These are phyloP conservation scores for Suillus discolor DNA, from an alignment of 768 basidiomycete species.

Conservation along the genomic window DNA sequence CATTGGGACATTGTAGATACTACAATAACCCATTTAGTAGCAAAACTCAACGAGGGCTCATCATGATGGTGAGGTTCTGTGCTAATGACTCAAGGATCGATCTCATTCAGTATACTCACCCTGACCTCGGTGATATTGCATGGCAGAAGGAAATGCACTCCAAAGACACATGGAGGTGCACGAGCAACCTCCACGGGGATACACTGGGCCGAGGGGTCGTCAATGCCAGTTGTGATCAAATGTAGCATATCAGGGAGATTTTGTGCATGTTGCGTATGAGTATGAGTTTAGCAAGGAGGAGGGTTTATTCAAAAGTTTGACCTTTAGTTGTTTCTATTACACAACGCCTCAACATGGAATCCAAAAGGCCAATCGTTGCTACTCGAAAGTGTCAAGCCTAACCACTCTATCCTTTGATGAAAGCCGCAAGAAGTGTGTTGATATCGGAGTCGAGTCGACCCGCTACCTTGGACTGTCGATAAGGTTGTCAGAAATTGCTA, in stretches of 20 bases:
- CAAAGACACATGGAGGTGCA: background rate
- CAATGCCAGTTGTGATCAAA: background rate
- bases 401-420: conserved; percentile 1
- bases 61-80: background rate
- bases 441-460: conserved; percentile 5
- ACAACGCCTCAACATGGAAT: background rate
- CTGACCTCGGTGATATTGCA: background rate
- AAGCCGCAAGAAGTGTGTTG: background rate
- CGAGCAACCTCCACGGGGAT: background rate
- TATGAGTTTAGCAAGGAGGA: background rate
- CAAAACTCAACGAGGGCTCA: background rate
- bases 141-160: background rate
- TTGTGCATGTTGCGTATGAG: background rate
- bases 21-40: background rate
- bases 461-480: background rate
- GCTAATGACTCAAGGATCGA: background rate
- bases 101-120: background rate
- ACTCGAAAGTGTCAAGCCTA: background rate
- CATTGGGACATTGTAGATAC: background rate
- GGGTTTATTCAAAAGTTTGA: background rate
- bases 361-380: background rate
- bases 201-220: background rate
- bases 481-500: background rate
- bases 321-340: background rate
- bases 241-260: background rate